Base-by-base conservation (phyloP, 2,329 filamentous ascomycete species). In the Hypoxylon rubiginosum region DNA sequence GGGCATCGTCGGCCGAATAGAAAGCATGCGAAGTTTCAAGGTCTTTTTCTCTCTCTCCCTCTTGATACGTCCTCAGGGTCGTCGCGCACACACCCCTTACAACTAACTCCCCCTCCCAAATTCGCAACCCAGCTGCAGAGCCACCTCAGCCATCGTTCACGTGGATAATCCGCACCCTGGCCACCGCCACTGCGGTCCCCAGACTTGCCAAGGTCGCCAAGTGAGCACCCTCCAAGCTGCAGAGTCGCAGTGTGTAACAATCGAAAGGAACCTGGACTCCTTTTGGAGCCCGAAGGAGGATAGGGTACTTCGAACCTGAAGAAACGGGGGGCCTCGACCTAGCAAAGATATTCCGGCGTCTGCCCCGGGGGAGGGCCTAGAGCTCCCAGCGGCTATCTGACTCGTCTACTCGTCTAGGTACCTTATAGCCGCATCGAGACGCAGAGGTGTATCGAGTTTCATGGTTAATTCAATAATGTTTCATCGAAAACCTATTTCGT, bases 101-200 rank as follows among this genome's bases (percentile, higher is more conserved):
- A n/a, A 41, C 36, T 4, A n/a, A 15, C 8, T 13, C 36, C 55
- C 51, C 60, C 66, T 46, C 48, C 59, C 67, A 53, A 64, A 62
- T 66, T 61, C 67, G 65, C 67, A 64, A 9, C 64, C 54, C 53
- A 65, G 68, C 62, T 71, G 67, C 68, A 71, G 69, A 69, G 67
- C 64, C 67, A 69, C 69, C 69, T 70, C 67, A 71, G 60, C 66
- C 61, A 70, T 58, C 58, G 65, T 71, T 71, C 67, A 71, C 68
- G 69, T 71, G 69, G 69, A 65, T 68, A 50, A 53, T 63, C 64
- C 50, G 52, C 61, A 66, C 57, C 62, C 62, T 60, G 54, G 63
- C 51, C 46, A 60, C 54, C 55, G 57, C 60, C 66, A 66, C 55
- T 55, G 56, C 60, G 57, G 62, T 70, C 68, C 61, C 66, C 66